Conservation (phyloP, 805 yeast genomes). For the Yamadazyma olivae region DNA sequence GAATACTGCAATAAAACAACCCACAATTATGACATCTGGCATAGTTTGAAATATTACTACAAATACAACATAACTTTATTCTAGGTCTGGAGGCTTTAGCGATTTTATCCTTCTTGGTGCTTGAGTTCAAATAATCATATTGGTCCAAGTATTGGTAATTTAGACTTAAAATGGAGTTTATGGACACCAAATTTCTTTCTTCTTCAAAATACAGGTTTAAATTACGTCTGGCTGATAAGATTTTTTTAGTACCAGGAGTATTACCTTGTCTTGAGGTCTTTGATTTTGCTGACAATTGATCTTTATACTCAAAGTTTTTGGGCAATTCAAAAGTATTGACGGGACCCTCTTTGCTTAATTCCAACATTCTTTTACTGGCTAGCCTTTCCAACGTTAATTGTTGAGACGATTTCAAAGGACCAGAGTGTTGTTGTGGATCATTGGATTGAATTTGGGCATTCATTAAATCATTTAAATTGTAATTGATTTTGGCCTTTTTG, state of each 20-base stretch:
- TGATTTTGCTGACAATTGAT: constrained; percentile 18
- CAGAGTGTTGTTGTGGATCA: constrained; percentile 21
- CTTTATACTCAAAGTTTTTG: constrained; percentile 34
- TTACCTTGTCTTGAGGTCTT: constrained; percentile 30
- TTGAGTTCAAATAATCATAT: constrained; percentile 17
- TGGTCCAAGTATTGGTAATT: constrained; percentile 42
- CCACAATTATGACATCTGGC: constrained; percentile 40
- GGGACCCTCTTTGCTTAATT: constrained; percentile 29
- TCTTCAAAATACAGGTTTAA: constrained; percentile 45
- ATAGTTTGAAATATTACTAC: constrained; percentile 35
- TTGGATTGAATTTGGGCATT: constrained; percentile 38
- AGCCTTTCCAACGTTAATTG: constrained; percentile 41
- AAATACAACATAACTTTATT: constrained; percentile 38
- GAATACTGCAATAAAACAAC: constrained; percentile 37
- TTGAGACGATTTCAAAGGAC: constrained; percentile 39
- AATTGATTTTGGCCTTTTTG: constrained; percentile 41
- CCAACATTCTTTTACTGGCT: constrained; percentile 33
- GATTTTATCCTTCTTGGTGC: constrained; percentile 15
- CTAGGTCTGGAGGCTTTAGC: constrained; percentile 24
- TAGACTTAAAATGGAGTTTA: constrained; percentile 38
- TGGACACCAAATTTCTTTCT: constrained; percentile 40
- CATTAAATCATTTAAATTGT: constrained; percentile 41
- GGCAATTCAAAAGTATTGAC: constrained; percentile 38
- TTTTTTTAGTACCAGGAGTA: constrained; percentile 42
- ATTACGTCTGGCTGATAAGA: constrained; percentile 40